A percentile compares a stretch with the other conserved stretches of the same genome.
phyloP scores from a whole-genome alignment of 331 rosid species.

The Quercus lobata region DNA sequence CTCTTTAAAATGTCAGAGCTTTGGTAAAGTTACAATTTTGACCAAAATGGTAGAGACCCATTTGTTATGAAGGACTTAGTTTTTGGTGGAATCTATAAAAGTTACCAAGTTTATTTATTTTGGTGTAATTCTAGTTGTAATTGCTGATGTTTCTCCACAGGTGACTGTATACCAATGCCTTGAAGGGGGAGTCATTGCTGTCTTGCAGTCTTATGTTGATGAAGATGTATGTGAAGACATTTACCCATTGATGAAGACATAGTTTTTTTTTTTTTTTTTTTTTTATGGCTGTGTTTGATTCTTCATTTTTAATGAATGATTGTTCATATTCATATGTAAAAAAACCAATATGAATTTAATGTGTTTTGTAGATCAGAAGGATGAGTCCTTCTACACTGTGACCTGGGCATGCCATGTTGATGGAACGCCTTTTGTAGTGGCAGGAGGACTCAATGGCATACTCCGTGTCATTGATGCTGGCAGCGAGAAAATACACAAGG shows the following conservation, averaged over 20 bases:
- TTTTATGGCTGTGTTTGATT: neutral
- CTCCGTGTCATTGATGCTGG: constrained; percentile 84
- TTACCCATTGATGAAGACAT: neutral
- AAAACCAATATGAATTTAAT: constrained; percentile 21
- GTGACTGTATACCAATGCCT: constrained; percentile 91
- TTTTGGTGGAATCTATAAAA: neutral
- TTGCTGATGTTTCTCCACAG: constrained; percentile 30
- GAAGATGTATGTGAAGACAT: constrained; percentile 74
- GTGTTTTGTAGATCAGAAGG: constrained; percentile 83
- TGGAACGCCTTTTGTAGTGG: constrained; percentile 74
- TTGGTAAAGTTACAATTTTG: neutral
- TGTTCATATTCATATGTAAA: neutral
- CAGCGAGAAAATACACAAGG: constrained; percentile 85
- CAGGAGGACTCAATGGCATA: constrained; percentile 89
- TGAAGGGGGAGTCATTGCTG: constrained; percentile 85
- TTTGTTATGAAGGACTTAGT: neutral
- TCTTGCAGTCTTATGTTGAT: constrained; percentile 87
- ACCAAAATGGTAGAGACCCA: too few species aligned
- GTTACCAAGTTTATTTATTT: neutral
- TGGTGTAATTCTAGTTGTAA: neutral
- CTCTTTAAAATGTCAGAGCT: neutral
- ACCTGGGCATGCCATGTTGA: constrained; percentile 78
- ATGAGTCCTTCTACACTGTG: constrained; percentile 89
- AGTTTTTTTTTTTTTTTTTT: too few species aligned
- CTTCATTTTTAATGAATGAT: neutral